Evolutionary conservation across 495 filamentous ascomycete genomes (phyloP).

Genomic region (Aspergillus sclerotioniger): DNA sequence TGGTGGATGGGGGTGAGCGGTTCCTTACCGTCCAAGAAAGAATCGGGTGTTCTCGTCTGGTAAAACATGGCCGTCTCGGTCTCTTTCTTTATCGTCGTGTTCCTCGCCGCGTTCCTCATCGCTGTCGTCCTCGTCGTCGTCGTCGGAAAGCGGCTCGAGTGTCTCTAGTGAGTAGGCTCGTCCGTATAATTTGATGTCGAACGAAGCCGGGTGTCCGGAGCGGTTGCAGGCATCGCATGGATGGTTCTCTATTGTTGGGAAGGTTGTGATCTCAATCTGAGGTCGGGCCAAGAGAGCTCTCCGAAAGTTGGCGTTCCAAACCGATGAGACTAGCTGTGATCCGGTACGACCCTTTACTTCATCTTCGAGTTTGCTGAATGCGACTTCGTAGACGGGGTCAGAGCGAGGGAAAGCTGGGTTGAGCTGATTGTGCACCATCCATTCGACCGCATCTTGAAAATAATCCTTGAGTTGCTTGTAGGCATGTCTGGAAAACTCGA

Average conservation of each 20-base stretch:
- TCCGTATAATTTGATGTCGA: slow-evolving; percentile 60
- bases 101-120: slow-evolving; percentile 43
- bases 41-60: slow-evolving; percentile 36
- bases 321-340: slow-evolving; percentile 70
- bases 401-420: slow-evolving; percentile 69
- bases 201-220: slow-evolving; percentile 63
- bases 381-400: slow-evolving; percentile 64
- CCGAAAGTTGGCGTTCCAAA: slow-evolving; percentile 68
- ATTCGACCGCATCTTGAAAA: slow-evolving; percentile 76
- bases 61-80: slow-evolving; percentile 35
- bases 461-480: slow-evolving; percentile 71
- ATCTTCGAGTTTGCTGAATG: slow-evolving; percentile 72
- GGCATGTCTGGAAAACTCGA: slow-evolving; percentile 66
- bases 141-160: slow-evolving; percentile 61
- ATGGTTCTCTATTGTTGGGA: slow-evolving; percentile 37
- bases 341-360: slow-evolving; percentile 65
- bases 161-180: slow-evolving; percentile 67
- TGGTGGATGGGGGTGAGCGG: not conserved
- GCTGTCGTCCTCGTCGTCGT: slow-evolving; percentile 45
- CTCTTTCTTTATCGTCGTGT: slow-evolving; percentile 33
- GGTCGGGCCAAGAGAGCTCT: slow-evolving; percentile 67
- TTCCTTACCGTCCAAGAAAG: slow-evolving; percentile 43
- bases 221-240: slow-evolving; percentile 78
- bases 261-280: slow-evolving; percentile 33
- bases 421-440: slow-evolving; percentile 76